Evolutionary conservation across 2,329 filamentous ascomycete species (phyloP).

Genomic region (Aspergillus cejpii): DNA sequence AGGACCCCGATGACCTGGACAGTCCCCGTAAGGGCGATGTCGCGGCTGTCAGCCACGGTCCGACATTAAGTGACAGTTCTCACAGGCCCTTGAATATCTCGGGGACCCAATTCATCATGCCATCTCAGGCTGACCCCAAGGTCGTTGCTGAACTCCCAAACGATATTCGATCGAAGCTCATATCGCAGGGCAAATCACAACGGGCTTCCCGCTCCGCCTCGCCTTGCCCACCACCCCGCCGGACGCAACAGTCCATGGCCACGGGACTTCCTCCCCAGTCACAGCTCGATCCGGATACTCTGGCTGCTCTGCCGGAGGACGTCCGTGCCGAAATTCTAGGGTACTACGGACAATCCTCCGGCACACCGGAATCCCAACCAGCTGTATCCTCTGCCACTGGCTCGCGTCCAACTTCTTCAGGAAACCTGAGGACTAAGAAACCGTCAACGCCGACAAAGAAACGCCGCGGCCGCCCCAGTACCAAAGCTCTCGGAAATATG

Average conservation of each 20-base stretch:
- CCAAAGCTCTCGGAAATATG: constrained; percentile 50
- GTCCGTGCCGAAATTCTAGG: constrained; percentile 76
- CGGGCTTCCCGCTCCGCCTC: constrained; percentile 23
- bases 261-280: constrained; percentile 55
- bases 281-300: constrained; percentile 77
- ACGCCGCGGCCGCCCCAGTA: constrained; percentile 48
- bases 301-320: constrained; percentile 75
- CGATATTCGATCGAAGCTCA: constrained; percentile 72
- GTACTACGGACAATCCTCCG: constrained; percentile 51
- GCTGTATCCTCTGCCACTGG: constrained; percentile 45
- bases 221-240: constrained; percentile 29
- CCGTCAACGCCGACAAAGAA: constrained; percentile 62
- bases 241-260: constrained; percentile 20
- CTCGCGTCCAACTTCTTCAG: constrained; percentile 41
- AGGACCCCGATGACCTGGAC: constrained; percentile 47
- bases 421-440: constrained; percentile 34
- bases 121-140: constrained; percentile 68
- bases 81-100: constrained; percentile 67
- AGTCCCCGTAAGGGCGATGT: constrained; percentile 37
- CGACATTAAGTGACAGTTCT: constrained; percentile 30
- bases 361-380: constrained; percentile 24
- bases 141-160: constrained; percentile 75
- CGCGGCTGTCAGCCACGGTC: constrained; percentile 26
- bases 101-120: constrained; percentile 89
- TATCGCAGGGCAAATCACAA: constrained; percentile 48